Evolutionary conservation across 2,329 filamentous ascomycete genomes (phyloP).

Genomic region (Ceratocystis albifundus): DNA sequence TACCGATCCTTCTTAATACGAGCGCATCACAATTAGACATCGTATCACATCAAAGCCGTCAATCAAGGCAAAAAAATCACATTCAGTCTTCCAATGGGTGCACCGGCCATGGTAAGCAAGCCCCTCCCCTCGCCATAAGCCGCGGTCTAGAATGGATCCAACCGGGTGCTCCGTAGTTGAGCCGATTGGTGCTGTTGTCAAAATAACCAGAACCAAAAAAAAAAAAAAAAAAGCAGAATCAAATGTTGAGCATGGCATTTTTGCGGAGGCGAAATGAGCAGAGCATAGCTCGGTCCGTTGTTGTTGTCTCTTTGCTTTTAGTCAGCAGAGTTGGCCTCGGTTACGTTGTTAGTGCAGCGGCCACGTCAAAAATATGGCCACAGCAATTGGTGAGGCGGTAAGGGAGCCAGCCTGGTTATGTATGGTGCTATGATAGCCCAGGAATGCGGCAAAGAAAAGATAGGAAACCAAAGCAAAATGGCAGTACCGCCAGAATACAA

Average conservation of each 20-base stretch:
- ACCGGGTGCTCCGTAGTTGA: slow-evolving; percentile 17
- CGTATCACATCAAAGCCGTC: background rate
- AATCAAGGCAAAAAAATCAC: background rate
- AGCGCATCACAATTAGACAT: background rate
- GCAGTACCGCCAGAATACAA: background rate
- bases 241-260: no score
- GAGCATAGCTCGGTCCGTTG: no score
- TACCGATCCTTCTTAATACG: background rate
- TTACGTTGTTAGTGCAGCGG: background rate
- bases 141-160: slow-evolving; percentile 6
- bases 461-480: background rate
- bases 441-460: background rate
- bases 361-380: background rate
- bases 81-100: background rate
- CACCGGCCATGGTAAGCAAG: background rate
- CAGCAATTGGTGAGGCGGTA: background rate
- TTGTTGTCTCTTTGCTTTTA: no score
- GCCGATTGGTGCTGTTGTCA: background rate
- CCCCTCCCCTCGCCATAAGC: background rate
- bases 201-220: background rate
- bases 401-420: background rate
- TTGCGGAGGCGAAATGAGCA: no score
- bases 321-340: background rate
- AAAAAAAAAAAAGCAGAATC: background rate
- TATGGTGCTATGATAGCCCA: background rate